phyloP scores from a whole-genome alignment of 1,139 yeast species.

The Torulaspora globosa region DNA sequence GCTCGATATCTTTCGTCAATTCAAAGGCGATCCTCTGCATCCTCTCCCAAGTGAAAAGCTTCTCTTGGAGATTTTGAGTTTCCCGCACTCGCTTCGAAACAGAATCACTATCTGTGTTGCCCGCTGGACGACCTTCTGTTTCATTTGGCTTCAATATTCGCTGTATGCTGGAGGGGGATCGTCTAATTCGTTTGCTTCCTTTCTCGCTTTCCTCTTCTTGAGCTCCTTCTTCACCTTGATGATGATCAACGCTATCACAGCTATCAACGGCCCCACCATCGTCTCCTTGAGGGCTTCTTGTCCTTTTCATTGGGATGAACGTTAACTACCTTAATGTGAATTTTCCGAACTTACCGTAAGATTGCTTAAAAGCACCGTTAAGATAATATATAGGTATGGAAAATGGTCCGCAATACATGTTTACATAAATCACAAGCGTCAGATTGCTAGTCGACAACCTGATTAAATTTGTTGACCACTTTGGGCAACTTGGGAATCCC shows the following conservation, averaged over 20 bases:
- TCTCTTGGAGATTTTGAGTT: slow-evolving; percentile 17
- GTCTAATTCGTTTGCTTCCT: neutral
- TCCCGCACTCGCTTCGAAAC: slow-evolving; percentile 25
- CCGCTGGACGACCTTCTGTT: slow-evolving; percentile 1
- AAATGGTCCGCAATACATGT: neutral
- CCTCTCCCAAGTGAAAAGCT: slow-evolving; percentile 21
- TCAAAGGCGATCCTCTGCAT: slow-evolving; percentile 37
- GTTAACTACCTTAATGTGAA: too few species aligned
- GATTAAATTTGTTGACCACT: slow-evolving; percentile 4
- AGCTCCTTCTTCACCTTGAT: slow-evolving; percentile 9
- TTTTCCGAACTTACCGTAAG: too few species aligned
- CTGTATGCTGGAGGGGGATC: neutral
- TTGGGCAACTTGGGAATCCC: slow-evolving; percentile 27
- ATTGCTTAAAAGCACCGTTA: too few species aligned
- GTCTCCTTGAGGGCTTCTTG: slow-evolving; percentile 1
- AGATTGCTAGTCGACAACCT: neutral
- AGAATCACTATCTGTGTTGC: slow-evolving; percentile 2
- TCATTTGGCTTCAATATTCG: neutral
- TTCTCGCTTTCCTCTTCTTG: slow-evolving; percentile 8
- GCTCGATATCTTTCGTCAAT: slow-evolving; percentile 32
- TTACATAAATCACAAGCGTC: neutral
- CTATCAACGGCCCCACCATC: slow-evolving; percentile 14
- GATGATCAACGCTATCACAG: slow-evolving; percentile 9
- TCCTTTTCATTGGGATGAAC: neutral
- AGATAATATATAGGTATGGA: neutral